Percentiles rank a stretch among this genome's conserved stretches.
These are phyloP conservation scores for Nothophytophthora sp. DNA, from an alignment of 352 stramenopile genomes.

Conservation along the genomic window DNA sequence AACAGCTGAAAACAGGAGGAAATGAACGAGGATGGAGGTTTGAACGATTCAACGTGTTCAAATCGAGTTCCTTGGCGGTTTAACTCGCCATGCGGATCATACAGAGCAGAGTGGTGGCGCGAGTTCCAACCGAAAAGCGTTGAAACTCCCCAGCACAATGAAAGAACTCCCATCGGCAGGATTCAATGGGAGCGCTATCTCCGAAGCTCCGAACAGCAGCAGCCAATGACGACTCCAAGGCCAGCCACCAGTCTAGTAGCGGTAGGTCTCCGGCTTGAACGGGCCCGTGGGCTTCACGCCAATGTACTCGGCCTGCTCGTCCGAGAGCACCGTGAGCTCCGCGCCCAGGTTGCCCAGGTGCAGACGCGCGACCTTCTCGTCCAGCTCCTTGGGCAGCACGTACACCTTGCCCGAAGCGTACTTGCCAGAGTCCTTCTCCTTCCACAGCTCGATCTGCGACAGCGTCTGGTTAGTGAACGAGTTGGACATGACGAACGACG, in stretches of 20 bases:
- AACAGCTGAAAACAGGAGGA: slow-evolving; percentile 2
- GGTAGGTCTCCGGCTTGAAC: slow-evolving; percentile 98
- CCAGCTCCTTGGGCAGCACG: slow-evolving; percentile 97
- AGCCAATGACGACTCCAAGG: slow-evolving; percentile 11
- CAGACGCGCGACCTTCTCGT: slow-evolving; percentile 98
- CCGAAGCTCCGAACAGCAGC: slow-evolving; percentile 18
- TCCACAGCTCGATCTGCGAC: slow-evolving; percentile 99
- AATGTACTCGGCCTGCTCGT: slow-evolving; percentile 99
- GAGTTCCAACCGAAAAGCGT: slow-evolving; percentile 21
- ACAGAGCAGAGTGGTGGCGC: slow-evolving; percentile 36
- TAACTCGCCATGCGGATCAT: slow-evolving; percentile 10
- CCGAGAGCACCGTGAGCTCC: slow-evolving; percentile 94
- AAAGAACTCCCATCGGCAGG: slow-evolving; percentile 14
- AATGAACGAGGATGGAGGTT: slow-evolving; percentile 3
- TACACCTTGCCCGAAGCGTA: slow-evolving; percentile 98
- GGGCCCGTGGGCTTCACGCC: slow-evolving; percentile 92
- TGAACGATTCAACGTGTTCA: background rate
- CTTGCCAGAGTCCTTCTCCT: slow-evolving; percentile 94
- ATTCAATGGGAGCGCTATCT: slow-evolving; percentile 27
- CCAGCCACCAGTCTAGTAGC: slow-evolving; percentile 90
- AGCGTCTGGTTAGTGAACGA: slow-evolving; percentile 99
- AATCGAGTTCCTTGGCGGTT: background rate
- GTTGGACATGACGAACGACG: slow-evolving; percentile 99
- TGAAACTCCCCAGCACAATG: slow-evolving; percentile 36
- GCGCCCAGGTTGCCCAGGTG: slow-evolving; percentile 96